Conservation (phyloP, 371 early-diverging fungal genomes). For the Apophysomyces variabilis region DNA sequence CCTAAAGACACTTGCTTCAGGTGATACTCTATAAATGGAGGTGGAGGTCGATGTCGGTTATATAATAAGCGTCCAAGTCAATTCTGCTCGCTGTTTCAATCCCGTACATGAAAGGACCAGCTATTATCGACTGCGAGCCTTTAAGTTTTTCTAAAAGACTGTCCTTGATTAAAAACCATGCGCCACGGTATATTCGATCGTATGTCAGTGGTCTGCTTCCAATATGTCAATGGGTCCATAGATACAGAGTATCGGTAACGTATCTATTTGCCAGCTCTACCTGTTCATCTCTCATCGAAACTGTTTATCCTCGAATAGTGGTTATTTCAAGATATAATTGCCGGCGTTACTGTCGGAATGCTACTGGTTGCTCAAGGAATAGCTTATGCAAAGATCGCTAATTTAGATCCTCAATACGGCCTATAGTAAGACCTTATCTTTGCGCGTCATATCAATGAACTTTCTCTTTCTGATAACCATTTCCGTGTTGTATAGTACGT, state of each 20-base stretch:
- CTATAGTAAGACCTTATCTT: slow-evolving; percentile 23
- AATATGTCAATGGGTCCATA: slow-evolving; percentile 16
- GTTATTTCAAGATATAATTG: slow-evolving; percentile 82
- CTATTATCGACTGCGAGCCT: slow-evolving; percentile 17
- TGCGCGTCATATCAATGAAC: not conserved
- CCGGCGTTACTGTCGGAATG: slow-evolving; percentile 86
- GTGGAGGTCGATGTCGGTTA: no score
- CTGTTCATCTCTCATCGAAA: not conserved
- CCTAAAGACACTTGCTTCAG: no score
- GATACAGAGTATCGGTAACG: slow-evolving; percentile 17
- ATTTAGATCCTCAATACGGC: slow-evolving; percentile 58
- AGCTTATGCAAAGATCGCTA: slow-evolving; percentile 85
- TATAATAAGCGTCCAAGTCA: not conserved
- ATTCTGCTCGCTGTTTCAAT: not conserved
- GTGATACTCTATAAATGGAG: no score
- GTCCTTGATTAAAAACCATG: not conserved
- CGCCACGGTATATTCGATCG: not conserved
- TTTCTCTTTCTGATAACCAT: not conserved
- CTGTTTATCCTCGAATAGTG: slow-evolving; percentile 42
- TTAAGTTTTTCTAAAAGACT: not conserved
- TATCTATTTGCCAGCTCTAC: not conserved
- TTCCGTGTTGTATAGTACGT: slow-evolving; percentile 28
- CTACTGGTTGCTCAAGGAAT: slow-evolving; percentile 87
- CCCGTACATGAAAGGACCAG: not conserved
- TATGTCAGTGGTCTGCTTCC: slow-evolving; percentile 12